phyloP scores from a whole-genome alignment of 176 grass and related monocot genomes.

The Cenchrus americanus region DNA sequence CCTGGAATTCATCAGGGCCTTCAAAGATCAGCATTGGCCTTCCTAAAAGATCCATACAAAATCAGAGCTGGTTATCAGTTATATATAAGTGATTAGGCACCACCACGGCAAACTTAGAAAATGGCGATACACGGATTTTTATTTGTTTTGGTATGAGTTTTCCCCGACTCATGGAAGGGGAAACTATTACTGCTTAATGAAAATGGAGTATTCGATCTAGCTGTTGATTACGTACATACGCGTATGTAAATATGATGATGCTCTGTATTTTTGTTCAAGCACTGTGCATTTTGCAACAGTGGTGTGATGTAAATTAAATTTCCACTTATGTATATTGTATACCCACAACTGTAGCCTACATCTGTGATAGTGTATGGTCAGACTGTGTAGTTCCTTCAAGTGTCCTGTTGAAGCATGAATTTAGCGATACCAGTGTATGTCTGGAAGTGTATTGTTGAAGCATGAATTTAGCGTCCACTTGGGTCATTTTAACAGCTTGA shows the following conservation, averaged over 20 bases:
- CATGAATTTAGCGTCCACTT: neutral
- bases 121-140: neutral
- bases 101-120: neutral
- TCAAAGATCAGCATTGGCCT: constrained; percentile 75
- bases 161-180: neutral
- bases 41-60: neutral
- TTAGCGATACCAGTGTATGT: neutral
- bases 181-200: neutral
- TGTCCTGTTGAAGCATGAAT: neutral
- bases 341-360: neutral
- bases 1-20: constrained; percentile 65
- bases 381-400: neutral
- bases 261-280: neutral
- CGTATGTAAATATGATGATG: constrained; percentile 23
- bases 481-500: neutral
- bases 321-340: constrained; percentile 1
- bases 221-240: neutral
- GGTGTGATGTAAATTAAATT: neutral
- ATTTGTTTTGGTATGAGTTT: constrained; percentile 28
- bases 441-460: neutral
- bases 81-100: neutral
- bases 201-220: constrained; percentile 11
- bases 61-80: neutral
- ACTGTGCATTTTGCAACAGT: neutral
- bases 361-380: neutral